Base-by-base conservation (phyloP, 352 stramenopile species). In the Globisporangium cylindrosporum region DNA sequence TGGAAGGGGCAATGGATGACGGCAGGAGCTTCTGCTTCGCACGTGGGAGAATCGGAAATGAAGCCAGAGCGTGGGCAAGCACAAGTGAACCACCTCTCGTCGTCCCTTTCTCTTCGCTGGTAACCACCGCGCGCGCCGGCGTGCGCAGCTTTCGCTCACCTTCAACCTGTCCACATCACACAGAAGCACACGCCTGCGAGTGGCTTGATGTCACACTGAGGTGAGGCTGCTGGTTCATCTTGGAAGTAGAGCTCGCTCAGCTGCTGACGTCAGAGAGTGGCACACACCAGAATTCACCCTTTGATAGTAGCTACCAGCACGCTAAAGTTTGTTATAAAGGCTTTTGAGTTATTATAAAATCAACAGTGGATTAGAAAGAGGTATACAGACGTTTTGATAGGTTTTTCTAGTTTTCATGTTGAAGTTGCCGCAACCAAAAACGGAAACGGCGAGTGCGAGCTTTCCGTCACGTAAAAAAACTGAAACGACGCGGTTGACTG, bases 11-110 rank as follows among this genome's bases (percentile, higher is more conserved):
- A 4, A n/a, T 51, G 43, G 43, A 12, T 12, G 18, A 9, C 22
- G 43, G 43, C 43, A 51, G 22, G 27, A 60, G 55, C 55, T 60
- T 32, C 24, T 29, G 36, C 58, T 54, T 38, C 34, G 24, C 24
- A 29, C 59, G 24, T 20, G 34, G 27, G 15, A 29, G 60, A 38
- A 59, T 59, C 25, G 53, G 25, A 38, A 59, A 36, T 59, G 53
- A 18, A 32, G 53, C 14, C 27, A 32, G 10, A 20, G 20, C 3
- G 53, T 20, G 24, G 53, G 53, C 14, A 20, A 51, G 18, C 18
- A 6, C 43, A 51, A 51, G 18, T 6, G 14, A 46, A 46, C 38
- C 36, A 43, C 43, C 7, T 51, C 43, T 10, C 2, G 43, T 51
- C 27, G 53, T 58, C 14, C 27, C 22, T 24, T 36, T 59, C 25